phyloP scores from a whole-genome alignment of 2,329 filamentous ascomycete genomes.

The Leptographium flavum region DNA sequence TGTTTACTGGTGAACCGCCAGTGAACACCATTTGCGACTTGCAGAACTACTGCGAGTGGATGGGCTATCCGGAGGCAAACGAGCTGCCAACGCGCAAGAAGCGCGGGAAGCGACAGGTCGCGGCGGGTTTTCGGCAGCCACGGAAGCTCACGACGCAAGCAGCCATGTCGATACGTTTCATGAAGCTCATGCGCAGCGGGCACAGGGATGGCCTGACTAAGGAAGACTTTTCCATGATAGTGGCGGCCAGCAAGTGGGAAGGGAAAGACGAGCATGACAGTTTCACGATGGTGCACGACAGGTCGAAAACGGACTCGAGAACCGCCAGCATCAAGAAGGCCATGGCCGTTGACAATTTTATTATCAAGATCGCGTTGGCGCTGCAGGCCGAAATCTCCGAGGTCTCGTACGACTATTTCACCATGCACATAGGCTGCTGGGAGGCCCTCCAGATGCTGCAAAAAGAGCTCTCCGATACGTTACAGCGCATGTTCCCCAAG shows the following conservation, averaged over 20 bases:
- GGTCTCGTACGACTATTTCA: slow-evolving; percentile 25
- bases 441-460: slow-evolving; percentile 19
- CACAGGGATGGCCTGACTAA: background rate
- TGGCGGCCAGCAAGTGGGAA: background rate
- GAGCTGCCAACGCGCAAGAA: slow-evolving; percentile 13
- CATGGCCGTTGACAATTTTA: background rate
- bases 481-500: slow-evolving; percentile 19
- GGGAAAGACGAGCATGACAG: slow-evolving; percentile 2
- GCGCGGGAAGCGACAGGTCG: slow-evolving; percentile 6
- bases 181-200: background rate
- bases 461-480: slow-evolving; percentile 15
- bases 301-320: background rate
- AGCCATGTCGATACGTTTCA: background rate
- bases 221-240: background rate
- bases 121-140: background rate
- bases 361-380: slow-evolving; percentile 15
- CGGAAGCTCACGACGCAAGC: background rate
- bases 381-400: slow-evolving; percentile 23
- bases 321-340: background rate
- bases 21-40: slow-evolving; percentile 17
- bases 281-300: background rate
- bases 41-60: slow-evolving; percentile 22
- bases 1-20: slow-evolving; percentile 24
- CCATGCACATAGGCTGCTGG: slow-evolving; percentile 26
- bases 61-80: slow-evolving; percentile 18